Evolutionary conservation across 257 asterid genomes (phyloP).

Genomic region (Asclepias syriaca): DNA sequence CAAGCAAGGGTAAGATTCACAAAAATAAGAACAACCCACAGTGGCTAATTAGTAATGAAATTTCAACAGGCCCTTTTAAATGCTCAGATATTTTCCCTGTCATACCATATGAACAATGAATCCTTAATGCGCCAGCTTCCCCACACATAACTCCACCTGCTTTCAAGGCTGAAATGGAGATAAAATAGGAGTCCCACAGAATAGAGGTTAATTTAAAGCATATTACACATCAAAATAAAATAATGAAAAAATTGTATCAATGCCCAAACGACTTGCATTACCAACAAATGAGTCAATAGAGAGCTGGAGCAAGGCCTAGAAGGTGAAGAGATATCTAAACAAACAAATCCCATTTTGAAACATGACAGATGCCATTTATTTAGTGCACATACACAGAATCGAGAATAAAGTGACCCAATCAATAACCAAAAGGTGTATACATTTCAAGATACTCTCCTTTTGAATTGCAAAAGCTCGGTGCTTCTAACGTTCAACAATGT

Average conservation of each 20-base stretch:
- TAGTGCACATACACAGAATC: not conserved
- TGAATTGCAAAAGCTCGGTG: not conserved
- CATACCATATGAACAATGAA: conserved; percentile 56
- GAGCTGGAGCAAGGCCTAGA: not conserved
- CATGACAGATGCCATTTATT: not conserved
- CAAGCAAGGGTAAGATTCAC: not conserved
- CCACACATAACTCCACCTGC: conserved; percentile 55
- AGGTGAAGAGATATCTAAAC: not conserved
- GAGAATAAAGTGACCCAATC: not conserved
- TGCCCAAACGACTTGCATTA: not conserved
- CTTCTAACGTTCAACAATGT: no score
- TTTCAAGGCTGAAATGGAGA: conserved; percentile 44
- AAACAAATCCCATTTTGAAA: not conserved
- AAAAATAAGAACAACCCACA: conserved; percentile 8
- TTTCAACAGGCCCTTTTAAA: conserved; percentile 24
- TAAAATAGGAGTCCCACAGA: conserved; percentile 29
- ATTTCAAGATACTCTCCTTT: no score
- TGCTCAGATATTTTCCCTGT: conserved; percentile 38
- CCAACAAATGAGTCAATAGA: not conserved
- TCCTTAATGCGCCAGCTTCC: conserved; percentile 55
- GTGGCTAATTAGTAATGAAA: conserved; percentile 1
- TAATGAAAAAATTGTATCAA: not conserved
- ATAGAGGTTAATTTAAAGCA: conserved; percentile 38
- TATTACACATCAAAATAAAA: conserved; percentile 18
- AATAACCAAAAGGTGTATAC: not conserved